phyloP scores from a whole-genome alignment of 306 rosid genomes.

The Alnus rubra region DNA sequence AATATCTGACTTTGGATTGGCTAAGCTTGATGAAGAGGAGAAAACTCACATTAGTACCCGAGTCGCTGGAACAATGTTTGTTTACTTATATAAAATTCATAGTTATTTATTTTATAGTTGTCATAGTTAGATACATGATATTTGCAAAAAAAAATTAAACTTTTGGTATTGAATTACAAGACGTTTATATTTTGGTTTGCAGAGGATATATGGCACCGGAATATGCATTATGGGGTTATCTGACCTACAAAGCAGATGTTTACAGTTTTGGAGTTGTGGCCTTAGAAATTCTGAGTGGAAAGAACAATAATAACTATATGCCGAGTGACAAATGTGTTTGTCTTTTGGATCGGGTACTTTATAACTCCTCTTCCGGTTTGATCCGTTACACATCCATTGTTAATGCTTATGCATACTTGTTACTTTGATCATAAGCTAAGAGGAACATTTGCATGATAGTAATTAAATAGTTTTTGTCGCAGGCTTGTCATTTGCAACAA shows the following conservation, averaged over 20 bases:
- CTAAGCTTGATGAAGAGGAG: slow-evolving; percentile 66
- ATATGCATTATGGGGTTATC: slow-evolving; percentile 74
- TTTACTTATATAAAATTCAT: not conserved
- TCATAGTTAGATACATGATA: not conserved
- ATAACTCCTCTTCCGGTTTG: not conserved
- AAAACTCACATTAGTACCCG: slow-evolving; percentile 73
- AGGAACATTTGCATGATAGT: not conserved
- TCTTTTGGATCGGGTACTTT: slow-evolving; percentile 63
- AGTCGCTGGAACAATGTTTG: slow-evolving; percentile 85
- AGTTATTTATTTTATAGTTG: not conserved
- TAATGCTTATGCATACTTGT: not conserved
- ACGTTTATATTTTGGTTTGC: slow-evolving; percentile 19
- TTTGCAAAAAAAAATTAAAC: not conserved
- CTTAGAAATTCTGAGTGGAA: slow-evolving; percentile 63
- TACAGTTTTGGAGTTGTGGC: slow-evolving; percentile 77
- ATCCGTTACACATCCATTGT: not conserved
- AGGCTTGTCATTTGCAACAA: slow-evolving; percentile 65
- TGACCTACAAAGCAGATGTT: slow-evolving; percentile 69
- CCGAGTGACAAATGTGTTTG: slow-evolving; percentile 54
- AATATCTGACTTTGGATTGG: slow-evolving; percentile 80
- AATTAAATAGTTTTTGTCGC: slow-evolving; percentile 21
- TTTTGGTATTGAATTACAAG: not conserved
- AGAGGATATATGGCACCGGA: slow-evolving; percentile 87
- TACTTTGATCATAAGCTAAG: not conserved
- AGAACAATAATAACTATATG: slow-evolving; percentile 53